phyloP scores from a whole-genome alignment of 805 yeast genomes.

The Pichia deserticola region DNA sequence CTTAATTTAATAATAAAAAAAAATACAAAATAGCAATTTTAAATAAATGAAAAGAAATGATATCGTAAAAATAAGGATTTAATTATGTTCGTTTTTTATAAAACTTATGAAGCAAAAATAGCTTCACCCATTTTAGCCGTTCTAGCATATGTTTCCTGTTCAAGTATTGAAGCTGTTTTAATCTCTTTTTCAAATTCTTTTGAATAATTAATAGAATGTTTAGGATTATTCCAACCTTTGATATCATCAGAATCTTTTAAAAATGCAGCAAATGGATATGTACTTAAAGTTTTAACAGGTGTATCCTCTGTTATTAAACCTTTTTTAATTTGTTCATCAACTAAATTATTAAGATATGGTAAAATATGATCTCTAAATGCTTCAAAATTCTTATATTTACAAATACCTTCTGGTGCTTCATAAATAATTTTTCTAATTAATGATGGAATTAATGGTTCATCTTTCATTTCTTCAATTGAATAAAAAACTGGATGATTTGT shows the following conservation, averaged over 20 bases:
- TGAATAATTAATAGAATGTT: slow-evolving; percentile 18
- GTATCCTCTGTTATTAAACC: slow-evolving; percentile 50
- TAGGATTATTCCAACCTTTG: slow-evolving; percentile 37
- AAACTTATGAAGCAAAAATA: not conserved
- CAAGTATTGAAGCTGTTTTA: slow-evolving; percentile 17
- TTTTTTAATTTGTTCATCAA: slow-evolving; percentile 48
- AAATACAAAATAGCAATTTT: not conserved
- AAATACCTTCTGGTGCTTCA: slow-evolving; percentile 60
- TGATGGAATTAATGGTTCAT: slow-evolving; percentile 69
- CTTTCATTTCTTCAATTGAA: slow-evolving; percentile 73
- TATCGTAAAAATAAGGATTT: not conserved
- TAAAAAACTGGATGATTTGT: slow-evolving; percentile 76
- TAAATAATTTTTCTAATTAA: slow-evolving; percentile 51
- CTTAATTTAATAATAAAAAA: not conserved
- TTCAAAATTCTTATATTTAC: slow-evolving; percentile 57
- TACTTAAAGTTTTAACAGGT: slow-evolving; percentile 49
- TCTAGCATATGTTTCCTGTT: slow-evolving; percentile 16
- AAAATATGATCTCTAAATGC: slow-evolving; percentile 51
- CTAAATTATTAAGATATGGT: slow-evolving; percentile 49
- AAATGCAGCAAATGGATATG: slow-evolving; percentile 60
- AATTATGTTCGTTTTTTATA: not conserved
- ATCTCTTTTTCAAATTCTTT: slow-evolving; percentile 21
- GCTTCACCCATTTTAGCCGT: slow-evolving; percentile 9
- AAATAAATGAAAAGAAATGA: not conserved
- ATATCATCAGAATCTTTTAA: slow-evolving; percentile 30